A percentile compares a stretch with the other conserved stretches of the same genome.
Evolutionary conservation across 2,329 filamentous ascomycete species (phyloP).

Genomic region (Xylariomycetidae sp.): DNA sequence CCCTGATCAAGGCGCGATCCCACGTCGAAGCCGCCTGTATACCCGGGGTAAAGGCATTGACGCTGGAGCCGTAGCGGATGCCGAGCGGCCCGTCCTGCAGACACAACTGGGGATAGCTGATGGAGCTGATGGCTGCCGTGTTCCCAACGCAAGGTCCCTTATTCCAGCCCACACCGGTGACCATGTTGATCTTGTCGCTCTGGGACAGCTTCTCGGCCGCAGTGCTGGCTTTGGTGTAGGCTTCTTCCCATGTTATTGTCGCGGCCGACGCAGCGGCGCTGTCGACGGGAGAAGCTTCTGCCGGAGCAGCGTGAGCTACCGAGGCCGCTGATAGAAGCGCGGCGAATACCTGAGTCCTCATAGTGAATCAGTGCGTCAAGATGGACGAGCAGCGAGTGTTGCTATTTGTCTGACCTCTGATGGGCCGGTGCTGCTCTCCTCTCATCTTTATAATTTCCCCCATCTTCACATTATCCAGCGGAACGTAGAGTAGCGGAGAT

Average conservation of each 20-base stretch:
- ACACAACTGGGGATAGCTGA: slow-evolving; percentile 68
- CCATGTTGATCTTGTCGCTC: slow-evolving; percentile 74
- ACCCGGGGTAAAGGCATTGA: slow-evolving; percentile 75
- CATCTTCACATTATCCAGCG: not conserved
- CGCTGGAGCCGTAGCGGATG: slow-evolving; percentile 64
- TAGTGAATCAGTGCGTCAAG: slow-evolving; percentile 8
- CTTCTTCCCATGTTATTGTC: slow-evolving; percentile 53
- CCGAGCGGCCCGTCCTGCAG: slow-evolving; percentile 79
- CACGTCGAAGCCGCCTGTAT: slow-evolving; percentile 76
- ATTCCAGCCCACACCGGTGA: slow-evolving; percentile 71
- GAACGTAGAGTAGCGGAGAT: not conserved
- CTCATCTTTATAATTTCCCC: not conserved
- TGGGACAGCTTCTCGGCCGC: slow-evolving; percentile 67
- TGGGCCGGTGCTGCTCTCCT: not conserved
- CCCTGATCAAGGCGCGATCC: slow-evolving; percentile 69
- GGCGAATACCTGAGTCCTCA: slow-evolving; percentile 15
- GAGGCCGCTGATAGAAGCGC: slow-evolving; percentile 15
- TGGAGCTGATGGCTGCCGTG: slow-evolving; percentile 48
- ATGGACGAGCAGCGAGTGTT: slow-evolving; percentile 1
- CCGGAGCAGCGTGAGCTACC: slow-evolving; percentile 8
- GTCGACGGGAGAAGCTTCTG: slow-evolving; percentile 2
- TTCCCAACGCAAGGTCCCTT: slow-evolving; percentile 67
- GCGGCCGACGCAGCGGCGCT: slow-evolving; percentile 7
- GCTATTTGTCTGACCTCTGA: not conserved
- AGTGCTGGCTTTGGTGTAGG: slow-evolving; percentile 64